Percentiles rank a stretch among this genome's conserved stretches.
These are phyloP conservation scores for Fragilaria radians DNA, from an alignment of 108 stramenopile genomes.

Conservation along the genomic window DNA sequence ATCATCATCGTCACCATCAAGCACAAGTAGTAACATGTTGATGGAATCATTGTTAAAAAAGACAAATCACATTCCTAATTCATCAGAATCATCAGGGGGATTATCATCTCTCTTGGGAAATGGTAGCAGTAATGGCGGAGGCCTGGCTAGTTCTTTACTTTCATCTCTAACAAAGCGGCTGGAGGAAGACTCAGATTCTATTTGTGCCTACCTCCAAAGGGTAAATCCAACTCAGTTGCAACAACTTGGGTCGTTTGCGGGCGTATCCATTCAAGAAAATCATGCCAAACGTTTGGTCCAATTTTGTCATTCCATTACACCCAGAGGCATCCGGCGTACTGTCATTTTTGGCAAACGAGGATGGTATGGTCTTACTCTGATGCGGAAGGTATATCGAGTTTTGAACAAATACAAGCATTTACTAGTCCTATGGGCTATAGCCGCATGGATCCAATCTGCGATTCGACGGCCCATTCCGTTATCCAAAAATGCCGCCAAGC, in stretches of 20 bases:
- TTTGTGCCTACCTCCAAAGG: conserved; percentile 52
- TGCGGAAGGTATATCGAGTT: conserved; percentile 41
- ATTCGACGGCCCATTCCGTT: conserved; percentile 45
- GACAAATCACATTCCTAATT: conserved; percentile 13
- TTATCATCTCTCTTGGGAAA: conserved; percentile 37
- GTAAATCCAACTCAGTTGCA: conserved; percentile 48
- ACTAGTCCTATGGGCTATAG: conserved; percentile 33
- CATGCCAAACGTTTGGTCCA: conserved; percentile 34
- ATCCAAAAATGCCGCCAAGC: conserved; percentile 5
- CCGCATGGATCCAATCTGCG: conserved; percentile 63
- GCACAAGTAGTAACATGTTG: conserved; percentile 1
- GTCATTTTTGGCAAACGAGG: conserved; percentile 40
- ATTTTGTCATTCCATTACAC: conserved; percentile 53
- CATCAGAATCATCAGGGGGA: conserved; percentile 12
- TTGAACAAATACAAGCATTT: conserved; percentile 61
- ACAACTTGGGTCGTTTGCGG: conserved; percentile 52
- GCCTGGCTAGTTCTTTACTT: conserved; percentile 57
- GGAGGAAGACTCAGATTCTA: conserved; percentile 47
- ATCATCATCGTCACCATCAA: neutral
- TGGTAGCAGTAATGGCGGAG: conserved; percentile 21
- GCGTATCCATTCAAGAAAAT: conserved; percentile 43
- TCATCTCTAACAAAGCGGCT: conserved; percentile 48
- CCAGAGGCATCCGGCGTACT: conserved; percentile 37
- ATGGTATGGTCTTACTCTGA: conserved; percentile 32
- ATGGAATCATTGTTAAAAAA: conserved; percentile 26